These are phyloP conservation scores for Kodamaea restingae DNA, from an alignment of 805 yeast genomes.

Conservation along the genomic window DNA sequence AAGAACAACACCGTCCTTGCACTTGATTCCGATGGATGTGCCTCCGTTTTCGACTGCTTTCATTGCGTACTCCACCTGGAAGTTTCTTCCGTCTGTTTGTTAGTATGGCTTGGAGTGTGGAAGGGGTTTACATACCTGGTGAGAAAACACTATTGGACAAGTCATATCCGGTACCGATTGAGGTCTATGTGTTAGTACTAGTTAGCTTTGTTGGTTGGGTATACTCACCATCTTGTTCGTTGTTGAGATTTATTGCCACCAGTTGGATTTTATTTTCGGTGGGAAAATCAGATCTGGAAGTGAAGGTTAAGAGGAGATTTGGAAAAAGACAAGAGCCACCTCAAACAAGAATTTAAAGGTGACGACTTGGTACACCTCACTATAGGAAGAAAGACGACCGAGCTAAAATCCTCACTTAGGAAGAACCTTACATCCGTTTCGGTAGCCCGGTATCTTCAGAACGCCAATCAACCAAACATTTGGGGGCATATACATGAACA, in stretches of 20 bases:
- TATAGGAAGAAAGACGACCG: background rate
- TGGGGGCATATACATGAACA: too few species aligned
- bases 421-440: too few species aligned
- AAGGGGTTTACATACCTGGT: conserved; percentile 45
- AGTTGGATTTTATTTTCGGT: conserved; percentile 5
- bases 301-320: too few species aligned
- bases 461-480: too few species aligned
- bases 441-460: too few species aligned
- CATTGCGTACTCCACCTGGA: conserved; percentile 96
- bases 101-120: conserved; percentile 24
- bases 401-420: too few species aligned
- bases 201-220: background rate
- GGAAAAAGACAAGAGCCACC: too few species aligned
- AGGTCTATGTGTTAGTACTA: conserved; percentile 47
- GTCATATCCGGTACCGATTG: conserved; percentile 99
- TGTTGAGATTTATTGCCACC: conserved; percentile 9
- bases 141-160: conserved; percentile 93
- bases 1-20: conserved; percentile 89
- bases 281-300: background rate
- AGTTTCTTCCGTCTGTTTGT: conserved; percentile 79
- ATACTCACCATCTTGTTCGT: conserved; percentile 10
- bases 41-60: conserved; percentile 98
- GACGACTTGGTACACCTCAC: background rate
- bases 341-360: too few species aligned
- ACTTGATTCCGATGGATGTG: conserved; percentile 88